Evolutionary conservation across 495 filamentous ascomycete species (phyloP).

Genomic region (Monascus purpureus): DNA sequence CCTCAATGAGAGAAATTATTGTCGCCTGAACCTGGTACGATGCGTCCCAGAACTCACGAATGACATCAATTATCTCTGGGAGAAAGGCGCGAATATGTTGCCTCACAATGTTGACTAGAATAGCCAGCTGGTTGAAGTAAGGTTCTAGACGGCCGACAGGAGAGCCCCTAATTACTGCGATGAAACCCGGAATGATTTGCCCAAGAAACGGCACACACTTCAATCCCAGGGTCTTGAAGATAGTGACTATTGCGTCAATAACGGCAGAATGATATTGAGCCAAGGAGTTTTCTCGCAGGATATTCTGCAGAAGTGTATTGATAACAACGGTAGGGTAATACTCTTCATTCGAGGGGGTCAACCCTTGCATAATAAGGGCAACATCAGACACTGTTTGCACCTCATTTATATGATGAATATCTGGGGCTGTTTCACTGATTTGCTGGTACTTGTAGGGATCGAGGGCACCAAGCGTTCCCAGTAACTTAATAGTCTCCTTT

Average conservation of each 20-base stretch:
- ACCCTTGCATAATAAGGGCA: constrained; percentile 88
- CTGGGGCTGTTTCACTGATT: constrained; percentile 33
- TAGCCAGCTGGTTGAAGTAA: constrained; percentile 91
- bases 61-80: constrained; percentile 64
- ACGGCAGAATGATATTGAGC: constrained; percentile 82
- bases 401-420: constrained; percentile 38
- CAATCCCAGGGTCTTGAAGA: constrained; percentile 87
- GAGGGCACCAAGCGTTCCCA: constrained; percentile 90
- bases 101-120: constrained; percentile 85
- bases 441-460: constrained; percentile 91
- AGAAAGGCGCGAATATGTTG: constrained; percentile 90
- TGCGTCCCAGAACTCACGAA: constrained; percentile 75
- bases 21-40: constrained; percentile 70
- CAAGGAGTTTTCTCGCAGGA: constrained; percentile 79
- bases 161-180: constrained; percentile 69
- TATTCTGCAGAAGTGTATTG: constrained; percentile 72
- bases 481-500: constrained; percentile 87
- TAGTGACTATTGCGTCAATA: constrained; percentile 97
- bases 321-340: constrained; percentile 98
- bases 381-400: constrained; percentile 73
- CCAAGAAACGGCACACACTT: constrained; percentile 91
- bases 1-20: constrained; percentile 80
- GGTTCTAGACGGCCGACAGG: constrained; percentile 64
- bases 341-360: constrained; percentile 94
- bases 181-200: constrained; percentile 86